Conservation (phyloP, 2,329 filamentous ascomycete genomes). For the Nothopassalora personata region DNA sequence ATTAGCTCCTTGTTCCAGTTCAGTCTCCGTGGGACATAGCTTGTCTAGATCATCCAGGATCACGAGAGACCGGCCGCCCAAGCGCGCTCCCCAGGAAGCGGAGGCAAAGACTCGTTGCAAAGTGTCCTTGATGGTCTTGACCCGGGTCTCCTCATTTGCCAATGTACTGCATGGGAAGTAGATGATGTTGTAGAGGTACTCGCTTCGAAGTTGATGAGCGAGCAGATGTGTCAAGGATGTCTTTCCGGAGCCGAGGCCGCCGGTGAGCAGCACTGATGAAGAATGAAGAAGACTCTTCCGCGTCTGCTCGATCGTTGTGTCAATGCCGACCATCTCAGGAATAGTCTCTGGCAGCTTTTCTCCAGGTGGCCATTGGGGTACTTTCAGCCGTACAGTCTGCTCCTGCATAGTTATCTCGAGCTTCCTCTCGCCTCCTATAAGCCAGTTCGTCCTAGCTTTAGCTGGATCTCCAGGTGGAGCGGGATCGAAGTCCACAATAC, state of each 20-base stretch:
- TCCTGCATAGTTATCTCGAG: constrained; percentile 69
- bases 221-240: constrained; percentile 72
- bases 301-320: constrained; percentile 66
- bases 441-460: constrained; percentile 57
- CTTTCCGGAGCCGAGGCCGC: constrained; percentile 86
- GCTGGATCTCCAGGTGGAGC: constrained; percentile 43
- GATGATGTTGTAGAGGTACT: constrained; percentile 71
- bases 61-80: constrained; percentile 77
- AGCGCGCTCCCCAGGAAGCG: constrained; percentile 83
- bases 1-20: constrained; percentile 91
- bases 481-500: constrained; percentile 72
- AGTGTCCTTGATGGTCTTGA: constrained; percentile 86
- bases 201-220: constrained; percentile 64
- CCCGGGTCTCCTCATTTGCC: constrained; percentile 82
- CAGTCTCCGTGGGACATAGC: constrained; percentile 87
- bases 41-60: constrained; percentile 91
- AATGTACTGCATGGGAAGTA: constrained; percentile 85
- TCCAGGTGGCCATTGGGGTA: constrained; percentile 46
- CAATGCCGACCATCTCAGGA: constrained; percentile 75
- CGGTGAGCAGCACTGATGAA: constrained; percentile 84
- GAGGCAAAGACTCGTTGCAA: constrained; percentile 78
- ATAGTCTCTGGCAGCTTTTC: constrained; percentile 51
- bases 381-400: constrained; percentile 60
- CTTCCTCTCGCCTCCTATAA: constrained; percentile 70
- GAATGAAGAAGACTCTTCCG: constrained; percentile 72